Percentiles rank a stretch among this genome's conserved stretches.
These are phyloP conservation scores for Pseudopyricularia cyperi DNA, from an alignment of 2,329 filamentous ascomycete species.

Conservation along the genomic window DNA sequence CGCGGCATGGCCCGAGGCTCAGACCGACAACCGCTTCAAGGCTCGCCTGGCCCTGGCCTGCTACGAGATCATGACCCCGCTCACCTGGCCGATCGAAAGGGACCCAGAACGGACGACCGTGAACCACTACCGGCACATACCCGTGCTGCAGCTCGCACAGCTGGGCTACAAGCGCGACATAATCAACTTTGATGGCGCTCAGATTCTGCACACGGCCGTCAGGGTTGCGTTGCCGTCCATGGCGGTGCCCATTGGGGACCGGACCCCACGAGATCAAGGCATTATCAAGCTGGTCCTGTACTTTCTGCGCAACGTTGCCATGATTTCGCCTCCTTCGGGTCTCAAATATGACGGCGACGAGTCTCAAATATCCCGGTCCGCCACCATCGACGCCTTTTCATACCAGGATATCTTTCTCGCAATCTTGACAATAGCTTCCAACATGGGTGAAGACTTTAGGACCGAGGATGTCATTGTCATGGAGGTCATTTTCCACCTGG, in stretches of 20 bases:
- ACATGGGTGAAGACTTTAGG: constrained; percentile 86
- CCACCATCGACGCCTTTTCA: constrained; percentile 78
- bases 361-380: constrained; percentile 74
- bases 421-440: constrained; percentile 76
- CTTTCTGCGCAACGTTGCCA: constrained; percentile 76
- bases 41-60: constrained; percentile 72
- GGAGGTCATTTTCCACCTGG: constrained; percentile 81
- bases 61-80: constrained; percentile 77
- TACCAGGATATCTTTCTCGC: constrained; percentile 83
- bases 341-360: constrained; percentile 77
- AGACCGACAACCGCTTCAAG: constrained; percentile 60
- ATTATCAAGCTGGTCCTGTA: constrained; percentile 86
- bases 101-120: constrained; percentile 71
- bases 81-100: constrained; percentile 87
- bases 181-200: constrained; percentile 66
- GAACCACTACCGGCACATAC: constrained; percentile 85
- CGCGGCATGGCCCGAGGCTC: constrained; percentile 63
- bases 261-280: constrained; percentile 70
- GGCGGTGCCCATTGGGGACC: constrained; percentile 62
- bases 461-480: constrained; percentile 80
- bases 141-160: constrained; percentile 79
- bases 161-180: constrained; percentile 81
- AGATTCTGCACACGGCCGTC: constrained; percentile 69
- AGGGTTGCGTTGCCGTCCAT: constrained; percentile 76
- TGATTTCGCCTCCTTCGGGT: constrained; percentile 64